phyloP scores from a whole-genome alignment of 2,329 filamentous ascomycete species.

The Colletotrichum destructivum region DNA sequence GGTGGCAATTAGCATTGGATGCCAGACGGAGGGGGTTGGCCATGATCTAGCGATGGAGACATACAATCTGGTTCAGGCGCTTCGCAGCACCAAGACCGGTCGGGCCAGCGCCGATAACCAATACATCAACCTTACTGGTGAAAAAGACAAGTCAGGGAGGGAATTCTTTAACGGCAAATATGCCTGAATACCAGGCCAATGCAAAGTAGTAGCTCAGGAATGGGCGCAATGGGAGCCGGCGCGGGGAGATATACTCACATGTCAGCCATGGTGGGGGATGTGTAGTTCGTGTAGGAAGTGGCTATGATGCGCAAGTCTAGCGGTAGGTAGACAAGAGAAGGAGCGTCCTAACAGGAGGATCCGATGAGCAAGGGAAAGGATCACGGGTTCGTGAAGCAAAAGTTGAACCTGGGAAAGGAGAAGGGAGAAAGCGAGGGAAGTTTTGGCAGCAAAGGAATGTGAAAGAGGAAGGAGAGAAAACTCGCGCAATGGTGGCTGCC shows the following conservation, averaged over 20 bases:
- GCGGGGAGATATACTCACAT: constrained; percentile 42
- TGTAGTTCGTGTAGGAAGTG: constrained; percentile 19
- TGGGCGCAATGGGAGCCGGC: background rate
- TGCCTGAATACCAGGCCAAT: background rate
- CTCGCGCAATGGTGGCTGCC: constrained; percentile 4
- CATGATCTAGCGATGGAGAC: constrained; percentile 56
- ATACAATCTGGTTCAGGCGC: constrained; percentile 95
- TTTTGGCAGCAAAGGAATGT: constrained; percentile 23
- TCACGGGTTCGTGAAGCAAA: constrained; percentile 9
- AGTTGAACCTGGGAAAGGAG: background rate
- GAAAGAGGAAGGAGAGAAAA: constrained; percentile 11
- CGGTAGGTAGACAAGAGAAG: background rate
- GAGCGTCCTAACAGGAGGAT: constrained; percentile 6
- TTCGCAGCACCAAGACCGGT: constrained; percentile 98
- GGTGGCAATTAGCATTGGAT: constrained; percentile 25
- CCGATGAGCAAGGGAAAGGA: constrained; percentile 16
- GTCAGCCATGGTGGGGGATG: constrained; percentile 49
- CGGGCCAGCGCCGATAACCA: constrained; percentile 97
- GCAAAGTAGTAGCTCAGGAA: background rate
- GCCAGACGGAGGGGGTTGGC: constrained; percentile 45
- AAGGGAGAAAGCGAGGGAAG: constrained; percentile 4
- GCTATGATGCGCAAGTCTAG: constrained; percentile 1
- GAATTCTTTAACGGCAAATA: background rate
- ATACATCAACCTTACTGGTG: constrained; percentile 89
- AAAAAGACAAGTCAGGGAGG: constrained; percentile 33